phyloP scores from a whole-genome alignment of 768 basidiomycete genomes.

The Kwoniella mangroviensis region DNA sequence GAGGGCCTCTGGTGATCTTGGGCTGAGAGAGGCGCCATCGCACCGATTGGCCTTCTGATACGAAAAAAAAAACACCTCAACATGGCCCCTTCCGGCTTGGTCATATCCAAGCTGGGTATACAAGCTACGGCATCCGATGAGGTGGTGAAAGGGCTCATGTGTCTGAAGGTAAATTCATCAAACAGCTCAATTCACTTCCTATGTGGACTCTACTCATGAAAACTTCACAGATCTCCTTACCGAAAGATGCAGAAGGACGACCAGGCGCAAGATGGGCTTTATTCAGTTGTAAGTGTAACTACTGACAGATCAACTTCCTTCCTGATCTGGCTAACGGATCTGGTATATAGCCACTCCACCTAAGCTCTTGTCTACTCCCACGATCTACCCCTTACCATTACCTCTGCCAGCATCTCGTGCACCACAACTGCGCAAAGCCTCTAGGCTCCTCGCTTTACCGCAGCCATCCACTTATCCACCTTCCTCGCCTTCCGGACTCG shows the following conservation, averaged over 20 bases:
- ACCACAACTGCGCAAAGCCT: conserved; percentile 22
- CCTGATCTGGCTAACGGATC: background rate
- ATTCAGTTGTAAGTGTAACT: conserved; percentile 23
- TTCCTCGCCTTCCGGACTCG: background rate
- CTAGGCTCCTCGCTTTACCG: conserved; percentile 29
- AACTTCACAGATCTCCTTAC: conserved; percentile 24
- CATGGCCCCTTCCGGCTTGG: conserved; percentile 36
- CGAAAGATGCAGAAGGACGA: conserved; percentile 15
- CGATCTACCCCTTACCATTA: conserved; percentile 33
- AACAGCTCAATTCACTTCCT: background rate
- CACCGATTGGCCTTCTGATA: too few relatives aligned
- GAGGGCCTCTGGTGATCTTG: too few relatives aligned
- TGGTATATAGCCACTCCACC: conserved; percentile 12
- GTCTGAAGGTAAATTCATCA: conserved; percentile 35
- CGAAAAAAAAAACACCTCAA: background rate
- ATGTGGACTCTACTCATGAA: background rate
- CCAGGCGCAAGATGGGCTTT: conserved; percentile 27
- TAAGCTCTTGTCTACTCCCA: conserved; percentile 14
- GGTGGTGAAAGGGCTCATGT: conserved; percentile 35
- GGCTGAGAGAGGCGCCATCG: too few relatives aligned
- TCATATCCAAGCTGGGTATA: conserved; percentile 38
- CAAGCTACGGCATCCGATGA: conserved; percentile 38
- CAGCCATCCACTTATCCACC: conserved; percentile 23
- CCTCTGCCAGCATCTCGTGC: conserved; percentile 7
- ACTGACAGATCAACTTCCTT: background rate